Conservation (phyloP, 768 basidiomycete genomes). For the Auricularia cornea region DNA sequence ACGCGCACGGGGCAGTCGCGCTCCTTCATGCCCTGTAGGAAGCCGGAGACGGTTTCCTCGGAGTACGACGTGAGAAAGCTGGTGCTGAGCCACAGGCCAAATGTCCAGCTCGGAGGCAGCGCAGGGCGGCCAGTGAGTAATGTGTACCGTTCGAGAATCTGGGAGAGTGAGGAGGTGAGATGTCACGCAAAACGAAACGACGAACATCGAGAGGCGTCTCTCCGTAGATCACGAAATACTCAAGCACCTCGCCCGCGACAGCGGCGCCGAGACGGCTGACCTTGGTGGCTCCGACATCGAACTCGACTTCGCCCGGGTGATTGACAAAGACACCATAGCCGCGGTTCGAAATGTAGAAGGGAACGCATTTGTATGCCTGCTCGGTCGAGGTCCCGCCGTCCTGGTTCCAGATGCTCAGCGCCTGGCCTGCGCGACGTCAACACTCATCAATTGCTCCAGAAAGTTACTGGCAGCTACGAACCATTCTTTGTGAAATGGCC, state of each 20-base stretch:
- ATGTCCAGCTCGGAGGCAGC: slow-evolving; percentile 63
- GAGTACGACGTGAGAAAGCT: slow-evolving; percentile 59
- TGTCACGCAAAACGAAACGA: neutral
- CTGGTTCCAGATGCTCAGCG: slow-evolving; percentile 23
- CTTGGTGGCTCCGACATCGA: slow-evolving; percentile 42
- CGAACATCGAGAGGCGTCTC: slow-evolving; percentile 54
- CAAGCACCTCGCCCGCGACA: slow-evolving; percentile 52
- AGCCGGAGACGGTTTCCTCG: slow-evolving; percentile 56
- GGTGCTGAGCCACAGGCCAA: slow-evolving; percentile 70
- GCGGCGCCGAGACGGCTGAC: slow-evolving; percentile 56
- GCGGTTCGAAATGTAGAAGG: slow-evolving; percentile 61
- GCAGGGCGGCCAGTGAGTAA: slow-evolving; percentile 57
- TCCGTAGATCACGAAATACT: slow-evolving; percentile 68
- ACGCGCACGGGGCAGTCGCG: slow-evolving; percentile 57
- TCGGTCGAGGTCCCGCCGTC: slow-evolving; percentile 20
- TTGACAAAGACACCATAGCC: slow-evolving; percentile 74
- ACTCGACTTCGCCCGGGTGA: slow-evolving; percentile 56
- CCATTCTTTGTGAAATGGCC: slow-evolving; percentile 30
- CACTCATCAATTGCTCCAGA: neutral
- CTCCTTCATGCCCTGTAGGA: slow-evolving; percentile 63
- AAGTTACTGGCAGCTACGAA: slow-evolving; percentile 7
- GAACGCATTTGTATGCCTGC: slow-evolving; percentile 52
- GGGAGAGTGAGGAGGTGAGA: slow-evolving; percentile 15
- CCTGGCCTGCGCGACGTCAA: neutral
- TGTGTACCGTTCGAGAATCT: slow-evolving; percentile 54